These are phyloP conservation scores for Coffea canephora DNA, from an alignment of 257 asterid genomes.

Conservation along the genomic window DNA sequence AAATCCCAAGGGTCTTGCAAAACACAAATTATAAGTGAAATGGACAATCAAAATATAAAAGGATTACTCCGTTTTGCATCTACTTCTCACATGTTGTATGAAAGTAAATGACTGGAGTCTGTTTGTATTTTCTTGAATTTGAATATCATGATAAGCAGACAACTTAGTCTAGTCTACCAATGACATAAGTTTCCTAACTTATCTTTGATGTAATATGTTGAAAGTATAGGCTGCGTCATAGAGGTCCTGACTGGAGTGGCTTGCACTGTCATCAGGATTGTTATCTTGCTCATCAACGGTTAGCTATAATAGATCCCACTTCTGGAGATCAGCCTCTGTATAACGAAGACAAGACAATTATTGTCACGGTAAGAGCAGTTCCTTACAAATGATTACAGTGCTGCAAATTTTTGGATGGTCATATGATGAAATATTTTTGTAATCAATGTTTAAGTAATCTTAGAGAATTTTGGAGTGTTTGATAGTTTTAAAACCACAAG, in stretches of 20 bases:
- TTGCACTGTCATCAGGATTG: slow-evolving; percentile 72
- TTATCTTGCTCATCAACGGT: slow-evolving; percentile 93
- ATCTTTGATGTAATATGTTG: slow-evolving; percentile 21
- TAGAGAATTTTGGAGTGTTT: neutral
- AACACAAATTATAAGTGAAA: neutral
- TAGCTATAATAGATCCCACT: slow-evolving; percentile 93
- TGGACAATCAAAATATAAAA: no score
- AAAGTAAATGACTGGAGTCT: no score
- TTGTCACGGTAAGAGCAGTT: slow-evolving; percentile 69
- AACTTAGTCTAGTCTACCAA: neutral
- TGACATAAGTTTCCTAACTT: slow-evolving; percentile 8
- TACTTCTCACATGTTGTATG: neutral
- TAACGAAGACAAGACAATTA: slow-evolving; percentile 91
- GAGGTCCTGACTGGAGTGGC: slow-evolving; percentile 99
- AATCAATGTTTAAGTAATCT: neutral
- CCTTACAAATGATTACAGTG: neutral
- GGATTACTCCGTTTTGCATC: neutral
- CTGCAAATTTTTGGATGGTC: neutral
- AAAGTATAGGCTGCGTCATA: slow-evolving; percentile 75
- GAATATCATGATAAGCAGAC: neutral
- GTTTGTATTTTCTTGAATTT: neutral
- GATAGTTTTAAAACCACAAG: neutral
- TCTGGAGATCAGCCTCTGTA: slow-evolving; percentile 97
- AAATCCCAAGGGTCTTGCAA: neutral
- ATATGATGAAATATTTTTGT: neutral